Base-by-base conservation (phyloP, 257 asterid genomes). In the Marsdenia floribunda region DNA sequence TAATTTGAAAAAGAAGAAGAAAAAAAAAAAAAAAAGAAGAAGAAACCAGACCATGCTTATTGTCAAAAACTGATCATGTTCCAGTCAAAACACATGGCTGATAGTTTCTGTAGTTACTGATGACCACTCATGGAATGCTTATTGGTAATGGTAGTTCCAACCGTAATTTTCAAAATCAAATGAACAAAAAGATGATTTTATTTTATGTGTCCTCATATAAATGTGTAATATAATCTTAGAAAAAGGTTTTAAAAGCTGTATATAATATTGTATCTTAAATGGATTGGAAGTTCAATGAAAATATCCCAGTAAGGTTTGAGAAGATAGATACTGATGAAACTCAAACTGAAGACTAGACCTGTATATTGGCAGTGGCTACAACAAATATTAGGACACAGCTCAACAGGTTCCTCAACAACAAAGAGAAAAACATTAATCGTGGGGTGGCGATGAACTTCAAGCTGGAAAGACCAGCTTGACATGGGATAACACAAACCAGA, bases 361-460 rank as follows among this genome's bases (percentile, higher is more conserved):
- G 88, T 87, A 73, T 95, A 89, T 46, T 90, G 96, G 73, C 99
- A 95, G 52, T 95, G 93, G 75, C 82, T 87, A 92, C 99, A 95
- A 38, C 86, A 83, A 42, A 74, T 87, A 35, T 85, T 87, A 54
- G 79, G 79, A 6, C 97, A 92, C 14, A 89, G 60, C 75, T 91
- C 90, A 72, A 88, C 70, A 15, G 96, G 93, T 85, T 95, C 98
- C 70, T 95, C 97, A 16, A 92, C 90, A 13, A 95, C 96, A 74
- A 90, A 77, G 50, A 95, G 83, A 68, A 86, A 80, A 10, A 89
- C 68, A 71, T 89, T 84, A 71, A 89, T 70, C 60, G 83, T 77
- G 4, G 97, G 97, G 52, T 94, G 93, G 4, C 96, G 93, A 38
- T 89, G 86, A 50, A 90, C 89, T 74, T 95, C 96, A 4, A 95